Evolutionary conservation across 257 asterid species (phyloP), one percentile per base, ranked within the genome.

Genomic region (Rauvolfia tetraphylla): DNA sequence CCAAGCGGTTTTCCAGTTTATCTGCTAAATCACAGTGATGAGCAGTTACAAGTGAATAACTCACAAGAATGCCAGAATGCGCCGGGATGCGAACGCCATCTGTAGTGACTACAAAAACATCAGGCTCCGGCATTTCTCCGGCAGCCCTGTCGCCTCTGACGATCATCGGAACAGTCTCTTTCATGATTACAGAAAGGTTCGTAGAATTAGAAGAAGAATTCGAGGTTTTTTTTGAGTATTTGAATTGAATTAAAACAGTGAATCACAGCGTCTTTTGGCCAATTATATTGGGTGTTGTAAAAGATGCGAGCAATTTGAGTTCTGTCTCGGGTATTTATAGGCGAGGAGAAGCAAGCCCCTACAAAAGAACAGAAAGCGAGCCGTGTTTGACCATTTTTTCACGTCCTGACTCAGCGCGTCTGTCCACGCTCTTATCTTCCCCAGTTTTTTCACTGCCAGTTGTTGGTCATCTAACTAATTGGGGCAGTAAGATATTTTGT

Each of bases 11-110:
- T 15, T 11, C 10, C 10, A 46, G 1, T 29, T 15, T 18, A 61
- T 22, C 2, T 7, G 1, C 11, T 18, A 74, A 33, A 65, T 48
- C 12, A 36, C 22, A 14, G 49, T 17, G 15, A 66, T 10, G 46
- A 2, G 3, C 3, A 49, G 14, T 23, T 42, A 10, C 9, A 46
- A 78, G 13, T 12, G 49, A 49, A 51, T 0, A 38, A 79, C 82
- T 68, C 88, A 94, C 98, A 90, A 94, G 82, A 46, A 94, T 79
- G 81, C 79, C 73, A 8, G 95, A 86, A 84, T 89, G 92, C 73
- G 90, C 95, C 38, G 98, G 92, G 27, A 94, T 87, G 68, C 88
- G 83, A 3, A 62, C 66, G 17, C 96, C 93, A 48, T 76, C 81
- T 80, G 98, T 86, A 79, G 98, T 90, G 75, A 88, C 31, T 59